Percentiles rank a stretch among this genome's conserved stretches.
phyloP scores from a whole-genome alignment of 305 asterid species.

The Fraxinus angustifolia region DNA sequence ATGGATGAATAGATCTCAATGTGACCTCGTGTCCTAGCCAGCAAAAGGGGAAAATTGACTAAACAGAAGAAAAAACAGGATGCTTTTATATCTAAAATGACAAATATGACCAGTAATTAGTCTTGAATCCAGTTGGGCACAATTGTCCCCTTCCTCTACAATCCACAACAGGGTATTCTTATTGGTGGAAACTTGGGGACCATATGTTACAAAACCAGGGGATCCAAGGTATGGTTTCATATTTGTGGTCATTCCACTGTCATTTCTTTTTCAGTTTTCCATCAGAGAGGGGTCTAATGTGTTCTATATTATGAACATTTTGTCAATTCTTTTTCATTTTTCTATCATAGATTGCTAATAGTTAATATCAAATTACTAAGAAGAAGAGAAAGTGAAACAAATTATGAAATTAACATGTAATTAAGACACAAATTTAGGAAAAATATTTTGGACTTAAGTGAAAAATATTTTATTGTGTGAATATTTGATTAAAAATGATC shows the following conservation, averaged over 20 bases:
- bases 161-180: background rate
- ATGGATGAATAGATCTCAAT: background rate
- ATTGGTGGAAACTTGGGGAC: conserved; percentile 32
- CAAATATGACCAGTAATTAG: conserved; percentile 32
- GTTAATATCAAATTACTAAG: background rate
- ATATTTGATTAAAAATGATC: no score
- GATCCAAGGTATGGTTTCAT: conserved; percentile 23
- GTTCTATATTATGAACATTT: background rate
- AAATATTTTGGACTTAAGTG: no score
- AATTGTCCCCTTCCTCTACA: conserved; percentile 26
- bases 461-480: no score
- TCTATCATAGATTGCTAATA: background rate
- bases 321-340: background rate
- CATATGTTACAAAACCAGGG: conserved; percentile 31
- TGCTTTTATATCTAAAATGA: conserved; percentile 43
- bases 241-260: background rate
- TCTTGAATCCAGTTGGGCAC: conserved; percentile 49
- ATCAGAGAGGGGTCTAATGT: background rate
- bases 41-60: conserved; percentile 41
- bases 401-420: background rate
- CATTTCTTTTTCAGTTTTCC: background rate
- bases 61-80: conserved; percentile 33
- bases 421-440: background rate
- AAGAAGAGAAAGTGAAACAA: background rate
- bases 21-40: conserved; percentile 10